Conservation (phyloP, 78 protist genomes). For the Goniomonas avonlea region DNA sequence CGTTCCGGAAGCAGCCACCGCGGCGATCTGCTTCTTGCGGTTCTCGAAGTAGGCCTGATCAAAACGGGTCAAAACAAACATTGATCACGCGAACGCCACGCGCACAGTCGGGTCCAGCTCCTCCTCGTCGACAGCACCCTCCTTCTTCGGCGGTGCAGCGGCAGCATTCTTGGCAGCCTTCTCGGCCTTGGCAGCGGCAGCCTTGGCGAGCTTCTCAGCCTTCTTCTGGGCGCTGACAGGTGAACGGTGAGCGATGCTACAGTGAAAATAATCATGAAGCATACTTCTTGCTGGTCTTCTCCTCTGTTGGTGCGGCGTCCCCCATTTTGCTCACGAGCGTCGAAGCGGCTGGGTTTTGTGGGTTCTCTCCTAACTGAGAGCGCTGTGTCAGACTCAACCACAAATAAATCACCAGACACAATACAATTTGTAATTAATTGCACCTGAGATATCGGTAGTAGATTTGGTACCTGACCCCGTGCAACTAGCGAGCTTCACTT, state of each 20-base stretch:
- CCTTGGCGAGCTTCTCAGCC: neutral
- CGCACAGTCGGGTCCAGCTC: slow-evolving; percentile 32
- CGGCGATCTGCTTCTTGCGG: slow-evolving; percentile 2
- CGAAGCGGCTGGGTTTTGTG: neutral
- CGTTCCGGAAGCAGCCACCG: neutral
- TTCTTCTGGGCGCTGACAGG: neutral
- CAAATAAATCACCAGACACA: too few species aligned
- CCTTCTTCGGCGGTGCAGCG: neutral
- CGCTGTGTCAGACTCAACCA: too few species aligned
- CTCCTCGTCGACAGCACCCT: slow-evolving; percentile 24
- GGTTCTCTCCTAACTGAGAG: too few species aligned
- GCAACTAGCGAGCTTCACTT: too few species aligned
- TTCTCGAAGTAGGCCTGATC: slow-evolving; percentile 38
- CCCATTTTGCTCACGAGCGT: neutral
- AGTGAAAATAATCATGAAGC: neutral
- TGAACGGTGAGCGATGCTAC: neutral
- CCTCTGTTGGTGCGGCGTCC: too few species aligned
- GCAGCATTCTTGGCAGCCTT: neutral
- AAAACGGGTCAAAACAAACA: neutral
- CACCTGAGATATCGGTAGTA: neutral
- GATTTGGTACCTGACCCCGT: neutral
- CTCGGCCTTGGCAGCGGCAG: slow-evolving; percentile 6
- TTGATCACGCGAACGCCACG: neutral
- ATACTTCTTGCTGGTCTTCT: neutral
- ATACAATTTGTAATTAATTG: too few species aligned